Conservation (phyloP, 345 rosid species). For the Brassica carinata region DNA sequence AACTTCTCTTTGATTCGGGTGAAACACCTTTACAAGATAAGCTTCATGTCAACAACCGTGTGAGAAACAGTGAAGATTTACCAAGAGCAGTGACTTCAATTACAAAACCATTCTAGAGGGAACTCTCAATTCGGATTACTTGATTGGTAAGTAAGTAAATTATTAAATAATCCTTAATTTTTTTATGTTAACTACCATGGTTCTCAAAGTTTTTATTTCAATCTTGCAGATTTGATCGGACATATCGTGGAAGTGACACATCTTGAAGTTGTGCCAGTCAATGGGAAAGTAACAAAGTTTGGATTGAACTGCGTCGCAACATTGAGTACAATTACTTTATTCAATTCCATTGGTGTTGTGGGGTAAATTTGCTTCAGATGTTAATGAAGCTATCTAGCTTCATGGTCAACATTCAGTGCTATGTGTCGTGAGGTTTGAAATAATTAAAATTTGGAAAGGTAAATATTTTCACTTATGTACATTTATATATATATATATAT, state of each 20-base stretch:
- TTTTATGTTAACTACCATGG: neutral
- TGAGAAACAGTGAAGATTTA: neutral
- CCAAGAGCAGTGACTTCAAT: neutral
- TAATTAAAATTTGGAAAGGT: too few relatives aligned
- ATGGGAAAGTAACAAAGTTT: neutral
- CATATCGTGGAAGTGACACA: neutral
- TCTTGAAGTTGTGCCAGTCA: neutral
- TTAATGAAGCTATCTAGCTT: too few relatives aligned
- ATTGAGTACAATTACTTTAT: neutral
- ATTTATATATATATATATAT: too few relatives aligned
- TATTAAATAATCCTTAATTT: neutral
- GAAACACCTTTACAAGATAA: neutral
- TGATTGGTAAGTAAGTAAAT: neutral
- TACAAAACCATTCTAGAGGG: neutral
- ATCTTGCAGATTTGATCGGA: neutral
- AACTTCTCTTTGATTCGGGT: neutral
- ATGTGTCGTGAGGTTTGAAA: too few relatives aligned
- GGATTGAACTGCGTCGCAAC: neutral
- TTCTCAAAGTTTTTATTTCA: neutral
- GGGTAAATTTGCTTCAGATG: too few relatives aligned
- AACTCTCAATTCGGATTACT: neutral
- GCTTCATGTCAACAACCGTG: neutral
- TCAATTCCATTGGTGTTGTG: too few relatives aligned
- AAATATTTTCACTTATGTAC: too few relatives aligned
- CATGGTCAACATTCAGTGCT: too few relatives aligned